These are phyloP conservation scores for Trametes sanguinea DNA, from an alignment of 768 basidiomycete genomes.

Conservation along the genomic window DNA sequence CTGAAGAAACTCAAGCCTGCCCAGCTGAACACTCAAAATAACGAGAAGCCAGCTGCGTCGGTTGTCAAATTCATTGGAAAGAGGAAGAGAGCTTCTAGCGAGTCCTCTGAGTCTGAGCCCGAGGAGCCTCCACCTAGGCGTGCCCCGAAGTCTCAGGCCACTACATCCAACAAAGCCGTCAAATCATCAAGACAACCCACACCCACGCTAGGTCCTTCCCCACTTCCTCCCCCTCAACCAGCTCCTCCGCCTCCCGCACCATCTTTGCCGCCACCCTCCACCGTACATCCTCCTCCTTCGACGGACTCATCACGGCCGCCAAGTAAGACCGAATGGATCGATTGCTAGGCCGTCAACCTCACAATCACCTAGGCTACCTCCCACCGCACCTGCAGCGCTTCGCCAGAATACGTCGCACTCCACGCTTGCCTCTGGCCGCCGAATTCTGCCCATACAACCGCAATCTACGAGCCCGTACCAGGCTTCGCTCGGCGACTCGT, in stretches of 20 bases:
- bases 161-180: background rate
- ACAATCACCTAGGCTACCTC: background rate
- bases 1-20: conserved; percentile 35
- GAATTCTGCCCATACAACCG: background rate
- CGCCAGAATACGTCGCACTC: background rate
- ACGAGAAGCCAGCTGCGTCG: background rate
- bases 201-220: background rate
- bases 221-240: background rate
- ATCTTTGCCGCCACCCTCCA: background rate
- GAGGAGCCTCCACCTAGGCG: background rate
- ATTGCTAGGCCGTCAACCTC: background rate
- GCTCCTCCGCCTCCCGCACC: background rate
- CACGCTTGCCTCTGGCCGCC: background rate
- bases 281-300: background rate
- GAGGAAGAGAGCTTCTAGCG: conserved; percentile 14
- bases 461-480: background rate
- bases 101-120: conserved; percentile 2
- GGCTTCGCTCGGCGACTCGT: conserved; percentile 2
- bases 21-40: conserved; percentile 13
- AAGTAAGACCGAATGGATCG: background rate
- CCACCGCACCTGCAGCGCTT: background rate
- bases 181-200: background rate
- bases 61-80: background rate
- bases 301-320: background rate
- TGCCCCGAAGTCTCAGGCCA: background rate